Evolutionary conservation across 495 filamentous ascomycete genomes (phyloP).

Genomic region (Hypomontagnella monticulosa): DNA sequence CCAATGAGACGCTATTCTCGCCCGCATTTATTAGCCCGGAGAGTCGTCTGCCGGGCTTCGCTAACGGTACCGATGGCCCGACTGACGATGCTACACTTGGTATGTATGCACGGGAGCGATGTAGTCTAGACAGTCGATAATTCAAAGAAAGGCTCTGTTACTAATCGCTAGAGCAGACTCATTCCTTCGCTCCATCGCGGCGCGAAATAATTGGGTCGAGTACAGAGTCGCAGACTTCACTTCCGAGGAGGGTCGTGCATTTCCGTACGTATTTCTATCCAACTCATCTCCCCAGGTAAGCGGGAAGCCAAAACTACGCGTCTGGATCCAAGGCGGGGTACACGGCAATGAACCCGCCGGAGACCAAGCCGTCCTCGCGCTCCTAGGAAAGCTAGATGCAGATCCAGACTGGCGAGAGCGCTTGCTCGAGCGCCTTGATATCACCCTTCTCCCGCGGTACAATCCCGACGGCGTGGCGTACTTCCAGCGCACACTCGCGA

Average conservation of each 20-base stretch:
- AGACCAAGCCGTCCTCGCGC: constrained; percentile 39
- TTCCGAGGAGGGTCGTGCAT: constrained; percentile 42
- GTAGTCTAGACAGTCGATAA: not conserved
- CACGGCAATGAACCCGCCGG: constrained; percentile 48
- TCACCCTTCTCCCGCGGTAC: constrained; percentile 44
- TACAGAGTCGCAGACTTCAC: constrained; percentile 41
- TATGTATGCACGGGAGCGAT: constrained; percentile 12
- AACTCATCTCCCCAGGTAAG: not conserved
- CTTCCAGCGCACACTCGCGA: constrained; percentile 47
- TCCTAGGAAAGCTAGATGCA: constrained; percentile 44
- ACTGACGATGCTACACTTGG: constrained; percentile 40
- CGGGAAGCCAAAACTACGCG: constrained; percentile 35
- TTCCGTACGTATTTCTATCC: constrained; percentile 41
- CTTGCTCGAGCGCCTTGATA: constrained; percentile 33
- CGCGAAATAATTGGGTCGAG: constrained; percentile 34
- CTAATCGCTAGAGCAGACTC: constrained; percentile 14
- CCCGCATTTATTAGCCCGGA: constrained; percentile 37
- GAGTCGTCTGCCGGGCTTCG: constrained; percentile 33
- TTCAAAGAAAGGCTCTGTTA: not conserved
- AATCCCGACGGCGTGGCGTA: constrained; percentile 46
- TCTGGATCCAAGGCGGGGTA: constrained; percentile 45
- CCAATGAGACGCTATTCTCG: constrained; percentile 38
- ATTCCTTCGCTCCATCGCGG: constrained; percentile 36
- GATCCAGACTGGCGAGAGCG: constrained; percentile 26
- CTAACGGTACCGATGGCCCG: constrained; percentile 40